Conservation (phyloP, 495 filamentous ascomycete genomes). For the Talaromyces liani region DNA sequence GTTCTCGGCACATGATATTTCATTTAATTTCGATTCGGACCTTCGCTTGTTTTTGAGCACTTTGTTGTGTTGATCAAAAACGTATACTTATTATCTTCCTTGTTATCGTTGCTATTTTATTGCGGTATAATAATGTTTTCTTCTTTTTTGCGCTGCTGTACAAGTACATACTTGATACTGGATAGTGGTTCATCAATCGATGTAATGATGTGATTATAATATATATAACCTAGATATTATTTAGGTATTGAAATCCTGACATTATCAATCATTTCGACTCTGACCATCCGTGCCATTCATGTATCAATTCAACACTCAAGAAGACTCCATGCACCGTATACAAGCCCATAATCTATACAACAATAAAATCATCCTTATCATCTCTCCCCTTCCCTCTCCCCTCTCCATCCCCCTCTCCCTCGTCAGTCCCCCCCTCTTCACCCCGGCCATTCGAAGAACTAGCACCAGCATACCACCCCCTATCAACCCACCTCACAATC, state of each 20-base stretch:
- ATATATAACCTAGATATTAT: no score
- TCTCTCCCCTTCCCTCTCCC: neutral
- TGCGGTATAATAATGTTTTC: neutral
- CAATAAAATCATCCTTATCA: conserved; percentile 9
- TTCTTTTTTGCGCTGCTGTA: neutral
- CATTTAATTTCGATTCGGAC: neutral
- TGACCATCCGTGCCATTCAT: no score
- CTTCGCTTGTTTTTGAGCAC: neutral
- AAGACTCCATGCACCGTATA: neutral
- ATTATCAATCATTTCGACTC: neutral
- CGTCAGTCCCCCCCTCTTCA: neutral
- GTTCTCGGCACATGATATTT: neutral
- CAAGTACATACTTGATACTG: neutral
- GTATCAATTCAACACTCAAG: no score
- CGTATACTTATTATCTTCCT: neutral
- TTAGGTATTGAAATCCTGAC: no score
- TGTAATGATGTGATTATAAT: neutral
- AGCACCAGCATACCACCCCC: conserved; percentile 30
- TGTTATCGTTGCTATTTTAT: neutral
- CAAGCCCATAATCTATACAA: conserved; percentile 2
- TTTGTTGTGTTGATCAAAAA: neutral
- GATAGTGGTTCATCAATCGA: neutral
- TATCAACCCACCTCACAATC: conserved; percentile 41
- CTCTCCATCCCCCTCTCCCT: neutral
- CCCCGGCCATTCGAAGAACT: neutral